phyloP scores from a whole-genome alignment of 73 alveolate species.

The Paramecium biaurelia region DNA sequence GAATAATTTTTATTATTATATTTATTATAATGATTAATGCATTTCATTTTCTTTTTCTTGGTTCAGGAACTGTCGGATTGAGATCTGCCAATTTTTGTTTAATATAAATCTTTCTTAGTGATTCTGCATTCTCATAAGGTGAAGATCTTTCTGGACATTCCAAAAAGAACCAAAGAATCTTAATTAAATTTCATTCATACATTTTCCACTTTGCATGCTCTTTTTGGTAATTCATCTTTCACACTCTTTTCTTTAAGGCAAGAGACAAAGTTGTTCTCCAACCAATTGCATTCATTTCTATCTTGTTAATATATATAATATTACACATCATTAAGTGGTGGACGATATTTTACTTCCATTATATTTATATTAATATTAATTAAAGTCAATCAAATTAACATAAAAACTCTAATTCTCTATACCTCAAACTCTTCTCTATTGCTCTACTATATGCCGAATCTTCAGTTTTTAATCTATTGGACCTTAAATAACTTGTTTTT shows the following conservation, averaged over 20 bases:
- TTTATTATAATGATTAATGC: not conserved
- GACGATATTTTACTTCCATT: conserved; percentile 51
- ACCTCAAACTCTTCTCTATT: conserved; percentile 14
- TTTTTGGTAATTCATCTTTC: conserved; percentile 54
- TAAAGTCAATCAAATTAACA: conserved; percentile 26
- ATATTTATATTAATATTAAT: conserved; percentile 25
- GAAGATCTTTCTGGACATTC: conserved; percentile 64
- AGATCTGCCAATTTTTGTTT: conserved; percentile 56
- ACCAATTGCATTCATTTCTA: conserved; percentile 62
- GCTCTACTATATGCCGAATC: not conserved
- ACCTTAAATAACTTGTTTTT: not conserved
- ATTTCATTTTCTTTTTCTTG: conserved; percentile 42
- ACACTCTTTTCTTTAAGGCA: conserved; percentile 65
- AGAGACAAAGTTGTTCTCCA: conserved; percentile 54
- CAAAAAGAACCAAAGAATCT: conserved; percentile 64
- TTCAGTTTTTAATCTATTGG: not conserved
- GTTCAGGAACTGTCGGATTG: conserved; percentile 8
- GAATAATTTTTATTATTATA: not conserved
- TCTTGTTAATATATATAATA: not conserved
- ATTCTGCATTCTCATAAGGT: conserved; percentile 47
- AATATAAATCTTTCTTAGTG: conserved; percentile 59
- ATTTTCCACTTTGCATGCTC: conserved; percentile 58
- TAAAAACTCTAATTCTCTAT: conserved; percentile 14
- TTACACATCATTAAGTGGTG: conserved; percentile 51
- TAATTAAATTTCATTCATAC: not conserved